Evolutionary conservation across 2,329 filamentous ascomycete species (phyloP).

Genomic region (Fonsecaea erecta): DNA sequence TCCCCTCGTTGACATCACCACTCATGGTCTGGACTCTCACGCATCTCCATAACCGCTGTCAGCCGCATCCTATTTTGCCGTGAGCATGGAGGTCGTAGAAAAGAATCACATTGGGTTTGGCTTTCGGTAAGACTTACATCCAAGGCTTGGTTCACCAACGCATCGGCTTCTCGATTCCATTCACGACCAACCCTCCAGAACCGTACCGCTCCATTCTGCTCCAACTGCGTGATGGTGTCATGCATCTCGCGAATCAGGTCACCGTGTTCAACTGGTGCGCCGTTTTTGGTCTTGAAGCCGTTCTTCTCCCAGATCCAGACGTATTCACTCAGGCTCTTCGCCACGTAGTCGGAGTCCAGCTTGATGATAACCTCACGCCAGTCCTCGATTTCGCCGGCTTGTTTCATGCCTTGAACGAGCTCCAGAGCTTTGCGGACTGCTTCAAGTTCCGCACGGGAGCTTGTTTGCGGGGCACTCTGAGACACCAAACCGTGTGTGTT

Average conservation of each 20-base stretch:
- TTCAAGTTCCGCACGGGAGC: slow-evolving; percentile 61
- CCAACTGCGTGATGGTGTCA: slow-evolving; percentile 43
- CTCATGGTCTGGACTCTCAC: background rate
- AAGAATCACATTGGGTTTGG: background rate
- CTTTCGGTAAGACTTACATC: slow-evolving; percentile 9
- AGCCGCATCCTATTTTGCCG: background rate
- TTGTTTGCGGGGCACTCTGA: slow-evolving; percentile 46
- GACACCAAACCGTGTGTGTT: slow-evolving; percentile 29
- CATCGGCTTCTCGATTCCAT: slow-evolving; percentile 52
- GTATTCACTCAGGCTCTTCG: slow-evolving; percentile 53
- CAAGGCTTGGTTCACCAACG: slow-evolving; percentile 43
- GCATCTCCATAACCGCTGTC: background rate
- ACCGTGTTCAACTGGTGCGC: slow-evolving; percentile 52
- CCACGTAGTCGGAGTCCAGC: slow-evolving; percentile 60
- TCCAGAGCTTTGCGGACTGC: slow-evolving; percentile 57
- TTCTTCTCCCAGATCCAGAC: slow-evolving; percentile 51
- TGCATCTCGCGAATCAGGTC: slow-evolving; percentile 60
- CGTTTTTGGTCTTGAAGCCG: slow-evolving; percentile 50
- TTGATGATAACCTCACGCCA: slow-evolving; percentile 56
- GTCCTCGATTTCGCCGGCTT: slow-evolving; percentile 30
- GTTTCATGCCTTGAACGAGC: slow-evolving; percentile 27
- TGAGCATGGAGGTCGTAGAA: background rate
- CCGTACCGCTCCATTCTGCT: slow-evolving; percentile 46
- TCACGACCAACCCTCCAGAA: slow-evolving; percentile 57
- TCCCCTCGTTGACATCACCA: background rate